These are phyloP conservation scores for Mycena maculata DNA, from an alignment of 768 basidiomycete species.

Conservation along the genomic window DNA sequence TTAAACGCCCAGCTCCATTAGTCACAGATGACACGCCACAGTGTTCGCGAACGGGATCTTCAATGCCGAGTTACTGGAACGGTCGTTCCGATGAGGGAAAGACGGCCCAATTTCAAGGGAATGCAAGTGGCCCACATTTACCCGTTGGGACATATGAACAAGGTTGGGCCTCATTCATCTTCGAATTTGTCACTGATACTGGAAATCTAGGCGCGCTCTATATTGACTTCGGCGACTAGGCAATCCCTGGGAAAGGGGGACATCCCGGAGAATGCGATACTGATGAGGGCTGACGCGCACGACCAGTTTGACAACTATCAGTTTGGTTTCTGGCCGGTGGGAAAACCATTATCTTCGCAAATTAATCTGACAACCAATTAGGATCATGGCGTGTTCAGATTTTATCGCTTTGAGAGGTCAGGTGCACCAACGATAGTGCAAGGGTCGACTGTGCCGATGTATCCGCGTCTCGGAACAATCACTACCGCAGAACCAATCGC, in stretches of 20 bases:
- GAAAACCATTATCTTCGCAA: not conserved
- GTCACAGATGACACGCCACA: too few relatives aligned
- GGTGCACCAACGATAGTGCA: not conserved
- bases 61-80: too few relatives aligned
- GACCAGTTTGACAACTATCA: conserved; percentile 11
- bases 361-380: not conserved
- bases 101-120: too few relatives aligned
- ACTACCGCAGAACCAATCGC: not conserved
- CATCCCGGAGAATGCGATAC: conserved; percentile 2
- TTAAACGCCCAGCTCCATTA: too few relatives aligned
- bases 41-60: too few relatives aligned
- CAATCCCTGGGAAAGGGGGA: not conserved
- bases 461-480: not conserved
- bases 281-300: not conserved
- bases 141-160: not conserved
- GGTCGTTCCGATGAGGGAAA: too few relatives aligned
- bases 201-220: not conserved
- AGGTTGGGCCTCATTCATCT: not conserved
- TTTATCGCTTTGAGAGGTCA: conserved; percentile 2
- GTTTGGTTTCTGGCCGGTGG: conserved; percentile 6
- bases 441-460: not conserved
- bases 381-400: not conserved
- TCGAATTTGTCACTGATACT: not conserved
- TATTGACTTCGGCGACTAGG: not conserved
- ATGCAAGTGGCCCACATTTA: conserved; percentile 1